Conservation (phyloP, 805 yeast genomes). For the Lachancea lanzarotensis region DNA sequence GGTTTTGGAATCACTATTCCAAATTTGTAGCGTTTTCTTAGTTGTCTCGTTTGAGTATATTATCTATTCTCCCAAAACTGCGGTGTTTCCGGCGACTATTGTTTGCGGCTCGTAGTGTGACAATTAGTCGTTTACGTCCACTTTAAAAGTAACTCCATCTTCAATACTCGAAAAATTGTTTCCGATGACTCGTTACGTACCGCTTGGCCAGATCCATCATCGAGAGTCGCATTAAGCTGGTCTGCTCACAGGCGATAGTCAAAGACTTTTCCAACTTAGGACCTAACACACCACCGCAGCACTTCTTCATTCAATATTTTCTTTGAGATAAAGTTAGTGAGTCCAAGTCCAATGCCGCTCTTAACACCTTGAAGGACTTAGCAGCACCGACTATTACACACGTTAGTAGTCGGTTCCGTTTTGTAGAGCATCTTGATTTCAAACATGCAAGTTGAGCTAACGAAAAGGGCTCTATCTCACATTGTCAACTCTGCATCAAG, state of each 20-base stretch:
- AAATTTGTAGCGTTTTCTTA: too few species aligned
- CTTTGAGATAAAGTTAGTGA: constrained; percentile 7
- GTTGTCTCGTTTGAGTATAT: neutral
- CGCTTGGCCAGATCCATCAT: constrained; percentile 2
- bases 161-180: neutral
- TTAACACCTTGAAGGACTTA: too few species aligned
- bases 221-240: constrained; percentile 4
- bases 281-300: constrained; percentile 3
- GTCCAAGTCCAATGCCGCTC: constrained; percentile 7
- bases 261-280: neutral
- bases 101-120: neutral
- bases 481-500: too few species aligned
- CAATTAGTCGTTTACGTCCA: neutral
- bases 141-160: neutral
- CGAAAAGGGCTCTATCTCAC: too few species aligned
- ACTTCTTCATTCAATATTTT: neutral
- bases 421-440: too few species aligned
- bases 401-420: too few species aligned
- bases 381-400: too few species aligned
- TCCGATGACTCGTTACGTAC: constrained; percentile 9
- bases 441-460: too few species aligned
- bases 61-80: neutral
- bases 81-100: too few species aligned
- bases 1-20: too few species aligned
- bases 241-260: neutral